phyloP scores from a whole-genome alignment of 495 filamentous ascomycete genomes.

The Tuber calosporum region DNA sequence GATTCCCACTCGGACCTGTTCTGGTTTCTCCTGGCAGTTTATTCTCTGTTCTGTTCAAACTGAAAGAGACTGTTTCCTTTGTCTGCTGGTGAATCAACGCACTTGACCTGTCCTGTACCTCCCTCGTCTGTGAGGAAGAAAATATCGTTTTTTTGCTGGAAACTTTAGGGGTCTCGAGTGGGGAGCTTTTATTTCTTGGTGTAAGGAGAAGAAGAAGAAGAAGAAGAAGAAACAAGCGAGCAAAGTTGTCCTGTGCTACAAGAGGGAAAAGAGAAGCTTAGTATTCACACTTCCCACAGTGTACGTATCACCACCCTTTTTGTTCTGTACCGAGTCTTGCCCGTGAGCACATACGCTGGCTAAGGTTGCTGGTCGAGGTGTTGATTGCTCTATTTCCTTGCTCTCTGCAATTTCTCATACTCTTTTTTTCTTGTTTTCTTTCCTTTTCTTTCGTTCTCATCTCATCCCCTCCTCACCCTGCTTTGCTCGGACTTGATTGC shows the following conservation, averaged over 20 bases:
- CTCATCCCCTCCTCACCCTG: conserved; percentile 26
- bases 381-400: conserved; percentile 24
- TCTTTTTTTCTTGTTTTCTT: conserved; percentile 35
- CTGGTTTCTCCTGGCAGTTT: conserved; percentile 14
- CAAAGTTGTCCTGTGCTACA: conserved; percentile 38
- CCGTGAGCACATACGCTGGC: neutral
- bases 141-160: conserved; percentile 39
- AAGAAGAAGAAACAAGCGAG: conserved; percentile 35
- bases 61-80: conserved; percentile 40
- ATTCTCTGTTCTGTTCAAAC: conserved; percentile 37
- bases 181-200: conserved; percentile 40
- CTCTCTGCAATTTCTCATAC: conserved; percentile 34
- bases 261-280: conserved; percentile 32
- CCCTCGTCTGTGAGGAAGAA: conserved; percentile 39
- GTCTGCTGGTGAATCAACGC: conserved; percentile 32
- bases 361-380: conserved; percentile 13
- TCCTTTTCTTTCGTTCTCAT: conserved; percentile 32
- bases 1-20: neutral
- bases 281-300: conserved; percentile 40
- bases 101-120: conserved; percentile 35
- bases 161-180: conserved; percentile 29
- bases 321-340: conserved; percentile 38
- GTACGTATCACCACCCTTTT: conserved; percentile 44
- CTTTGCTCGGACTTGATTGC: conserved; percentile 21
- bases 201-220: conserved; percentile 36